phyloP scores from a whole-genome alignment of 169 alveolate genomes.

The Fabrea salina region DNA sequence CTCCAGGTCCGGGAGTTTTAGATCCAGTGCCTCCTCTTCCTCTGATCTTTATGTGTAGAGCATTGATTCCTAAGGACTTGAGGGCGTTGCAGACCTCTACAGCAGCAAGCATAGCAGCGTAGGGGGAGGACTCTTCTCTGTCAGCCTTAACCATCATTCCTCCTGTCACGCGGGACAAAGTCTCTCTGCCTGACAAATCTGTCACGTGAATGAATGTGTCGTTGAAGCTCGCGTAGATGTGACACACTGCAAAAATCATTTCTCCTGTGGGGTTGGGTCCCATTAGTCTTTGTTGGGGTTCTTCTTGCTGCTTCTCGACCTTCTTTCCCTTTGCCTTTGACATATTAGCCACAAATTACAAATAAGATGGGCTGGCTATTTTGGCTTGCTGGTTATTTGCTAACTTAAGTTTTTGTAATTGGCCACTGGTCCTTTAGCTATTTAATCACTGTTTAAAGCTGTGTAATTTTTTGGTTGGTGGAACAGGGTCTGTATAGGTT shows the following conservation, averaged over 20 bases:
- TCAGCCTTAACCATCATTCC: constrained; percentile 99
- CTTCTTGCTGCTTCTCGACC: constrained; percentile 41
- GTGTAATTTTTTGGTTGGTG: too few relatives aligned
- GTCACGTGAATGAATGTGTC: constrained; percentile 99
- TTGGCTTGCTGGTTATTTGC: too few relatives aligned
- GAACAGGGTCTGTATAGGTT: too few relatives aligned
- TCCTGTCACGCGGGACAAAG: constrained; percentile 98
- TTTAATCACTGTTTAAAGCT: too few relatives aligned
- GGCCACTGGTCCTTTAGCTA: too few relatives aligned
- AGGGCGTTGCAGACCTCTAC: constrained; percentile 96
- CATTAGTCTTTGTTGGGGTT: constrained; percentile 39
- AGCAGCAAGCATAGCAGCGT: constrained; percentile 99
- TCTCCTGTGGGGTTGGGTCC: constrained; percentile 79
- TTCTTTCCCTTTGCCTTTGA: constrained; percentile 41
- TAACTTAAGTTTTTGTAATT: too few relatives aligned
- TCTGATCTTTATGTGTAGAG: constrained; percentile 98
- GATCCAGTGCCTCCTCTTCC: constrained; percentile 96
- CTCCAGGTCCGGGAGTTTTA: constrained; percentile 99
- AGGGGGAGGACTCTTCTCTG: constrained; percentile 99
- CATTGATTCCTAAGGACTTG: constrained; percentile 97
- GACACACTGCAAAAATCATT: constrained; percentile 98
- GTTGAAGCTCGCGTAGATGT: constrained; percentile 98
- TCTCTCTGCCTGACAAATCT: constrained; percentile 99
- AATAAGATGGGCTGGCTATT: too few relatives aligned
- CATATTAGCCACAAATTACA: background rate